Base-by-base conservation (phyloP, 2,329 filamentous ascomycete genomes). In the Fusarium acutatum region DNA sequence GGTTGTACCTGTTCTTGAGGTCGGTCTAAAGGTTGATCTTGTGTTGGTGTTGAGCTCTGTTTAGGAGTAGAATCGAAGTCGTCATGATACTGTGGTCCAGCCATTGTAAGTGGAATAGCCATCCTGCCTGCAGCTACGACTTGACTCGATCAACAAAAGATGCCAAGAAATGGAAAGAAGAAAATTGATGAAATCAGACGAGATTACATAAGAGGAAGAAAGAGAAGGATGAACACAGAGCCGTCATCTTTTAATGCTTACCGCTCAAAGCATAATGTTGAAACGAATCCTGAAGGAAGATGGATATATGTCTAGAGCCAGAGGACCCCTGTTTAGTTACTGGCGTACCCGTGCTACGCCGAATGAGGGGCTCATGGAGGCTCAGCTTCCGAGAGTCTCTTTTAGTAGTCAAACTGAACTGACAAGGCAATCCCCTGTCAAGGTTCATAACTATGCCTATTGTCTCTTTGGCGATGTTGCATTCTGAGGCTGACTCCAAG, bases 351-450 rank as follows among this genome's bases (percentile, higher is more conserved):
- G 11, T 41, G 26, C 65, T 60, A 53, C 63, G 15, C 53, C 63
- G 8, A 52, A 68, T 67, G 53, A 43, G 53, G 53, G 41, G 38
- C 38, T 35, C n/a, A 49, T 60, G 65, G 63, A 68, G 54, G 63
- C 47, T 61, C 63, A 68, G 34, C 63, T 43, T 68, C 54, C 63
- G 63, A 41, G 17, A 43, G n/a, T 5, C 52, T 37, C n/a, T 20
- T 54, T 54, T 24, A 47, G 34, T 35, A 54, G 41, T 20, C 41
- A 30, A 35, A 34, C 24, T 58, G 40, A n/a, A 30, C 6, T 47
- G 54, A 49, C 40, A 35, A 34, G 41, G 30, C 40, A 47, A 58
- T 28, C 13, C 54, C 54, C 54, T 58, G 40, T 35, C 30, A 58
- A 49, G 13, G 30, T 35, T 37, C 10, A 20, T 14, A 20, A 49